Percentiles rank a stretch among this genome's conserved stretches.
Conservation (phyloP, 495 filamentous ascomycete genomes). For the Penicillium tannophilum region DNA sequence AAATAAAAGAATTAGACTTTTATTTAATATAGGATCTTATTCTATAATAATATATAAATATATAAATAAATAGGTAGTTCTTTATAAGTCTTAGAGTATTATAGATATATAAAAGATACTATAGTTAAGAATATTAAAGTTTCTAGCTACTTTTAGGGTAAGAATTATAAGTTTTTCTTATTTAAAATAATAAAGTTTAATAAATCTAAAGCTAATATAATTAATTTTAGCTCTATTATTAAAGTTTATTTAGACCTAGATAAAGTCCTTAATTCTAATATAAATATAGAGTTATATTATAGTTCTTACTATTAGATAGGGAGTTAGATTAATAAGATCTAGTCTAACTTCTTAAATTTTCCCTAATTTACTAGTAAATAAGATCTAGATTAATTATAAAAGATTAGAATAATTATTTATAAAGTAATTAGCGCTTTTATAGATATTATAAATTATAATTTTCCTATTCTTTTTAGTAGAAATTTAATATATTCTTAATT, state of each 20-base stretch:
- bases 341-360: neutral
- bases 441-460: neutral
- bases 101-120: neutral
- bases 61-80: neutral
- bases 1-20: neutral
- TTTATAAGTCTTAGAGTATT: neutral
- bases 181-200: neutral
- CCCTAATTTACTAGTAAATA: neutral
- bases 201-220: slow-evolving; percentile 2
- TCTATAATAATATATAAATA: neutral
- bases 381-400: neutral
- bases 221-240: slow-evolving; percentile 2
- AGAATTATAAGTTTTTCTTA: neutral
- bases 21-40: neutral
- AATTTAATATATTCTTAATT: too few species aligned
- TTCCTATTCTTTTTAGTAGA: neutral
- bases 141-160: neutral
- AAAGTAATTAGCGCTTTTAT: neutral
- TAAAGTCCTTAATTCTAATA: neutral
- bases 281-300: neutral
- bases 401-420: neutral
- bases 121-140: neutral
- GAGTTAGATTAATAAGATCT: neutral
- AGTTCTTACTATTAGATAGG: neutral
- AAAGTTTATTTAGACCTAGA: neutral